Base-by-base conservation (phyloP, 345 rosid species). In the Gossypioides kirkii region DNA sequence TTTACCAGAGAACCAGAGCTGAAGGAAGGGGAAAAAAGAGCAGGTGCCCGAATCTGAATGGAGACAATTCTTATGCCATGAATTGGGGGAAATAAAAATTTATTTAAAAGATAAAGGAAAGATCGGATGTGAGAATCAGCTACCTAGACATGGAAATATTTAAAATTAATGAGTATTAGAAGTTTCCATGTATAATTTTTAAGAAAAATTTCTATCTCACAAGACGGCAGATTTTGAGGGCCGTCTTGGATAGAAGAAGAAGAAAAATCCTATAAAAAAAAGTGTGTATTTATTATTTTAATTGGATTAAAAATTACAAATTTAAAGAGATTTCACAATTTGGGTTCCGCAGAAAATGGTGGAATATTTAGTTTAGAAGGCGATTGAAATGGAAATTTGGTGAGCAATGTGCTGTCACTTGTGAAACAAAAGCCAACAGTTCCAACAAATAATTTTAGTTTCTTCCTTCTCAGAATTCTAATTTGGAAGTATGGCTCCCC, bases 1-100 rank as follows among this genome's bases (percentile, higher is more conserved):
- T 18, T 63, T 63, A 63, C 69, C 69, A 10, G 50, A 63, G 49
- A 63, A 43, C 13, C 69, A 63, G 50, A 63, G 50, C 10, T 63
- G 50, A 41, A 63, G 60, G 28, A 20, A 55, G 17, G 46, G 13
- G 6, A 11, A 28, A 16, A 60, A 16, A 61, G 6, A 14, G 2
- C 8, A 28, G 65, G 32, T 13, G 26, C n/a, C 22, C 13, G 68
- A 18, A n/a, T 20, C 8, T 38, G 26, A 41, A 10, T 38, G 68
- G 17, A 42, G 28, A 63, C 26, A 2, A 10, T 18, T 18, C 16
- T n/a, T 18, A 42, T 49, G 11, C 22, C 28, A 11, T 20, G 8
- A 20, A 63, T 42, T 20, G 69, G 49, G 17, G 20, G 18, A 8
- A 23, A 18, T 63, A 26, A 63, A 18, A n/a, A 2, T 10, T 18